Evolutionary conservation across 306 rosid genomes (phyloP).

Genomic region (Malus asiatica): DNA sequence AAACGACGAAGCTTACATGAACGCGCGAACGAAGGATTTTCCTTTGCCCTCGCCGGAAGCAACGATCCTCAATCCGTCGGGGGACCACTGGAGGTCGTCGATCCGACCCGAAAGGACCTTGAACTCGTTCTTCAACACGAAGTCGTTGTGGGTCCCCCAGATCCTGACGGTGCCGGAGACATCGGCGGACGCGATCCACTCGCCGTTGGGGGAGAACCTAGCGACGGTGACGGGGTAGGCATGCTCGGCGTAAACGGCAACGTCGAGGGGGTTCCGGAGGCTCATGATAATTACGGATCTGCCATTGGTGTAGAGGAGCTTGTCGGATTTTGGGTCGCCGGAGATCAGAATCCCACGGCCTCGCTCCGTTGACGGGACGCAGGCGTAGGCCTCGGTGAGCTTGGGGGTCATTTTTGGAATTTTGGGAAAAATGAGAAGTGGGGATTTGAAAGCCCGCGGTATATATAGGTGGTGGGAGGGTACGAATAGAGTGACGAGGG

Average conservation of each 20-base stretch:
- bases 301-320: conserved; percentile 65
- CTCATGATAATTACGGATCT: conserved; percentile 74
- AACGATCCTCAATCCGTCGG: conserved; percentile 83
- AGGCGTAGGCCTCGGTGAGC: conserved; percentile 70
- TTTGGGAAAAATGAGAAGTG: background rate
- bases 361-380: conserved; percentile 77
- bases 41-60: conserved; percentile 92
- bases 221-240: conserved; percentile 86
- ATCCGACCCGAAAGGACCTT: conserved; percentile 79
- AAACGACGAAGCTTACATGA: conserved; percentile 42
- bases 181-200: conserved; percentile 95
- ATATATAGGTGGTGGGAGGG: conserved; percentile 8
- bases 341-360: conserved; percentile 93
- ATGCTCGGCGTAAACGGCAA: conserved; percentile 81
- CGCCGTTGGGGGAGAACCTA: conserved; percentile 80
- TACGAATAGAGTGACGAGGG: background rate
- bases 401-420: conserved; percentile 36
- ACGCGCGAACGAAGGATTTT: conserved; percentile 84
- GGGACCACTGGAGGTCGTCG: conserved; percentile 97
- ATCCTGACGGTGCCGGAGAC: conserved; percentile 78
- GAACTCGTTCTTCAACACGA: conserved; percentile 87
- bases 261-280: conserved; percentile 72
- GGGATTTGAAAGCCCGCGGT: conserved; percentile 17
- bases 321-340: conserved; percentile 67
- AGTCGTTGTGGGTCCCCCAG: conserved; percentile 81